Evolutionary conservation across 306 rosid genomes (phyloP), one percentile per base, ranked within the genome.

Genomic region (Quercus rubra): DNA sequence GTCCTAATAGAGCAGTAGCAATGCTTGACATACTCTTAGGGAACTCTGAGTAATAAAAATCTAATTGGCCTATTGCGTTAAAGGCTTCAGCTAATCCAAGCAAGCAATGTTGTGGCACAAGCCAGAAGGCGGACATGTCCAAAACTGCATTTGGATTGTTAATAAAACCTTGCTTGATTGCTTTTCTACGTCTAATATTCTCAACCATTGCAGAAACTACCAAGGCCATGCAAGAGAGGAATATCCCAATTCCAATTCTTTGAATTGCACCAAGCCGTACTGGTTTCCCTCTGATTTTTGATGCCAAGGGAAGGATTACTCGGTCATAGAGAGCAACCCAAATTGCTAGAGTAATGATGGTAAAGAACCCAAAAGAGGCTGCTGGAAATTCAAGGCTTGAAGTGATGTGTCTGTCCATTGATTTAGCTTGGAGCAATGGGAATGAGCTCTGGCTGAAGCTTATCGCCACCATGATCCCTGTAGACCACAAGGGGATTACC

Each of bases 21-120:
- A 92, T 81, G 63, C 97, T 90, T 19, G 94, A 85, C 94, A 92
- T 90, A 18, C 90, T 88, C 68, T 86, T 84, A 0, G 97, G 97
- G 30, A 92, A 90, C 78, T 90, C 94, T 1, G 89, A 73, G 67
- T 90, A 92, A 78, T 88, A 90, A 77, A 91, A 88, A 83, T 91
- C 97, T 2, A 87, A 81, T 74, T 91, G 93, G 33, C 86, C 97
- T 6, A 91, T 85, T 1, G 78, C 80, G 20, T 77, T 91, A 17
- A 88, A 85, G 61, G 97, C 97, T 78, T 91, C 93, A 8, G 87
- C 92, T 3, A 89, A 84, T 7, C 97, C 97, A 51, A 30, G 28
- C 77, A 89, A 56, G 74, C 79, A 55, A 21, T 81, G 57, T 9
- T 89, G 97, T 6, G 88, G 88, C 4, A 89, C 52, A 59, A 91